Conservation (phyloP, 192 early-diverging fungal species). For the Cetraspora pellucida region DNA sequence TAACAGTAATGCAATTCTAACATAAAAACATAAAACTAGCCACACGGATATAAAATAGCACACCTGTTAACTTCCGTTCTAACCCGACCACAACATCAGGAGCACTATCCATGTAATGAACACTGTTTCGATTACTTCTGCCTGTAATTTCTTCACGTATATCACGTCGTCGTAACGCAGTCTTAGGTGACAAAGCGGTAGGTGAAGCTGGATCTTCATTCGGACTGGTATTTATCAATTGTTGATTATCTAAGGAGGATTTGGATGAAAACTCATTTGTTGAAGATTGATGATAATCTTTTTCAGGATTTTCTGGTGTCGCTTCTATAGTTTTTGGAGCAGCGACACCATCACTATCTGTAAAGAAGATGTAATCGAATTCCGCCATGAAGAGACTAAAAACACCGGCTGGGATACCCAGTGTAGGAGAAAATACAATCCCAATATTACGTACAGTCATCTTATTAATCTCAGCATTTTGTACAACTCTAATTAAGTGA, state of each 20-base stretch:
- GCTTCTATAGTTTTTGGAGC: constrained; percentile 29
- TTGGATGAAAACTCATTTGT: neutral
- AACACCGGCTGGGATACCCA: constrained; percentile 92
- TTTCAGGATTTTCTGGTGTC: neutral
- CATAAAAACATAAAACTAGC: neutral
- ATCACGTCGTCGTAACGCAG: neutral
- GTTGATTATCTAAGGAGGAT: neutral
- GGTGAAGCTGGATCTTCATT: neutral
- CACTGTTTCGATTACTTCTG: constrained; percentile 50
- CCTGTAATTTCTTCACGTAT: constrained; percentile 38
- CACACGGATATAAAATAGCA: neutral
- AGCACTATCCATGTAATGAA: constrained; percentile 49
- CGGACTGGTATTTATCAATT: neutral
- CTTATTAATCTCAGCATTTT: constrained; percentile 79
- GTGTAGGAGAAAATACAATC: constrained; percentile 94
- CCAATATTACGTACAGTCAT: constrained; percentile 96
- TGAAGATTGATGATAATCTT: neutral
- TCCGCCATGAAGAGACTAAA: constrained; percentile 91
- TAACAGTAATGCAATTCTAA: neutral
- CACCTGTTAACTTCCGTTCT: constrained; percentile 45
- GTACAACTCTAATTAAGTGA: constrained; percentile 89
- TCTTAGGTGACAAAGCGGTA: constrained; percentile 1
- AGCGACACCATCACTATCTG: constrained; percentile 60
- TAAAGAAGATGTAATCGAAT: constrained; percentile 84
- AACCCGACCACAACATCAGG: constrained; percentile 46